Base-by-base conservation (phyloP, 768 basidiomycete species). In the Auriscalpium microsporum region DNA sequence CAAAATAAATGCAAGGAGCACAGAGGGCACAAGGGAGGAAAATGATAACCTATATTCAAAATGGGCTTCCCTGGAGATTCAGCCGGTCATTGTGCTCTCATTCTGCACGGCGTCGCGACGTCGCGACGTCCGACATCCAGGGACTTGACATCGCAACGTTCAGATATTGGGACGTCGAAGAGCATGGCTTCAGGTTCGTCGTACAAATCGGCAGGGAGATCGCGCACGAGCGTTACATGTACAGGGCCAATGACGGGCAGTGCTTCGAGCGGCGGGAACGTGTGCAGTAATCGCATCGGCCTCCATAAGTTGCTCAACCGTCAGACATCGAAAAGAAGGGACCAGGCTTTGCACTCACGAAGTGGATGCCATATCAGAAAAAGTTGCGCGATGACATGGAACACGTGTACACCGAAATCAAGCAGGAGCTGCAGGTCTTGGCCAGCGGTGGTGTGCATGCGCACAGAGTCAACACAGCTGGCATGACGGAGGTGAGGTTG, bases 321-420 rank as follows among this genome's bases (percentile, higher is more conserved):
- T 45, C 11, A 16, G 17, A 28, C 50, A 42, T 8, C 33, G 19
- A 59, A 63, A 40, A 57, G 37, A 23, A 10, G 7, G 10, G 45
- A 49, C 10, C 34, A 34, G 19, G 45, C 4, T 14, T n/a, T 45
- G 14, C 42, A 67, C 80, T 44, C 55, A 94, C 95, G 91, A 93
- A 2, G 84, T 75, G 1, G 87, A 90, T 49, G 72, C 76, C 85
- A 99, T 92, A 48, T 98, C 81, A 95, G 79, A 4, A 94, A 68
- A 5, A 99, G 72, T 64, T 98, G 96, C 8, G 96, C 95, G 57
- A 98, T 97, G 3, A 98, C 94, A 65, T 94, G 97, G 14, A 99
- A 75, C 10, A 99, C 87, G 64, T 98, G 96, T 21, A 94, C 90
- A 13, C 96, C 96, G 65, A 94, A 98, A 4, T 94, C 92, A 28